Percentiles rank a stretch among this genome's conserved stretches.
phyloP scores from a whole-genome alignment of 768 basidiomycete genomes.

The Tulasnella sp. region DNA sequence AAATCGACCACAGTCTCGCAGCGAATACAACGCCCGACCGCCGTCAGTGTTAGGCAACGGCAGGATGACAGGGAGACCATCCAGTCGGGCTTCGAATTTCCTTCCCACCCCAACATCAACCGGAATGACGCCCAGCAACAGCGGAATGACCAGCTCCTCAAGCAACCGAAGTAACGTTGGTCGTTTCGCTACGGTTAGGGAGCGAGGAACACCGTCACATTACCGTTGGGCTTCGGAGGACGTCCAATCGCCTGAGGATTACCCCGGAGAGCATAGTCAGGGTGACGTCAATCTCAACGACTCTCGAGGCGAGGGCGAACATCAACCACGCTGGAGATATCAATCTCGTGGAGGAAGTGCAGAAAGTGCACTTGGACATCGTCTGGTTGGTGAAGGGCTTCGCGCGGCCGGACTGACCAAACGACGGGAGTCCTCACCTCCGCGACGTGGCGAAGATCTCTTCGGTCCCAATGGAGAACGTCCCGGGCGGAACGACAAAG shows the following conservation, averaged over 20 bases:
- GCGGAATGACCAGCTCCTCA: background rate
- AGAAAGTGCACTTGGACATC: constrained; percentile 52
- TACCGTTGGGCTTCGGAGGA: constrained; percentile 4
- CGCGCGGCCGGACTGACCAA: constrained; percentile 54
- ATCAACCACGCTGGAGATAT: constrained; percentile 28
- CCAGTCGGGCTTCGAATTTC: background rate
- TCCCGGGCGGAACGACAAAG: constrained; percentile 18
- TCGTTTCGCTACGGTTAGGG: background rate
- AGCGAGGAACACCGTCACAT: background rate
- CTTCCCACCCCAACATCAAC: background rate
- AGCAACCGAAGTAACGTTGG: background rate
- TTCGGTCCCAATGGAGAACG: constrained; percentile 17
- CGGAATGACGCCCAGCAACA: background rate
- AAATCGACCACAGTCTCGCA: background rate
- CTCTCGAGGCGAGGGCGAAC: background rate
- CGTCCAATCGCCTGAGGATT: background rate
- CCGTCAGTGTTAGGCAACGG: background rate
- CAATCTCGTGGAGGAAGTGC: constrained; percentile 53
- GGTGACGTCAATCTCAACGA: background rate
- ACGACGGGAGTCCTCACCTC: background rate
- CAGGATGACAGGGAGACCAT: background rate
- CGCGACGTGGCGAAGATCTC: background rate
- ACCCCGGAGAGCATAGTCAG: background rate
- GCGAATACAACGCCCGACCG: background rate
- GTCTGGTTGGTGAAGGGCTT: constrained; percentile 54